These are phyloP conservation scores for Diaporthe vexans DNA, from an alignment of 2,329 filamentous ascomycete genomes.

Conservation along the genomic window DNA sequence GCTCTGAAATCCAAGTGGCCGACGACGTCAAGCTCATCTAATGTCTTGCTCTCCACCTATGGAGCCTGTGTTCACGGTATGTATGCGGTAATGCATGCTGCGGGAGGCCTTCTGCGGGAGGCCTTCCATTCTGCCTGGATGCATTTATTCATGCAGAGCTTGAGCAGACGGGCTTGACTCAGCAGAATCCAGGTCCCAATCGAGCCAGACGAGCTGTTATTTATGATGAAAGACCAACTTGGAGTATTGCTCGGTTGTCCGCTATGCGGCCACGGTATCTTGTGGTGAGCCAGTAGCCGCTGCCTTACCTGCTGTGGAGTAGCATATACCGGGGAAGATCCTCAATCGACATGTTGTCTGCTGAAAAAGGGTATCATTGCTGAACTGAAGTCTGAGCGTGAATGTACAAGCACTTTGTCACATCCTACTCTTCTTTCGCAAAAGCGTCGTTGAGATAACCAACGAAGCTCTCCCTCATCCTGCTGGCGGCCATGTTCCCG, in stretches of 20 bases:
- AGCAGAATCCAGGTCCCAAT: neutral
- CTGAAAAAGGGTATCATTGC: slow-evolving; percentile 38
- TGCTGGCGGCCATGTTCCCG: slow-evolving; percentile 65
- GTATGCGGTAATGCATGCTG: neutral
- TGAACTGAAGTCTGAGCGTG: slow-evolving; percentile 21
- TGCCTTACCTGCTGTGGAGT: neutral
- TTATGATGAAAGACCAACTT: neutral
- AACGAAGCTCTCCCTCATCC: slow-evolving; percentile 75
- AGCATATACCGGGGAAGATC: no score
- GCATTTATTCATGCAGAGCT: neutral
- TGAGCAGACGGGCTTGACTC: neutral
- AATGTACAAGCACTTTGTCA: neutral
- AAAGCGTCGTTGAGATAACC: slow-evolving; percentile 77
- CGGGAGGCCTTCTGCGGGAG: slow-evolving; percentile 13
- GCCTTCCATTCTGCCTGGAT: neutral
- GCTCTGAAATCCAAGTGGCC: neutral
- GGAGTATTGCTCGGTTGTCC: neutral
- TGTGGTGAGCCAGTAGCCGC: neutral
- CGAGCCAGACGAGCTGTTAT: neutral
- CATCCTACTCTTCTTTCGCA: slow-evolving; percentile 65
- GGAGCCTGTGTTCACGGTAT: neutral
- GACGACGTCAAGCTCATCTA: neutral
- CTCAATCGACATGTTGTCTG: neutral
- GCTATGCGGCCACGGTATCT: neutral
- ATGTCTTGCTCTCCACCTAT: neutral